phyloP scores from a whole-genome alignment of 2,329 filamentous ascomycete genomes.

The Lojkania enalia region DNA sequence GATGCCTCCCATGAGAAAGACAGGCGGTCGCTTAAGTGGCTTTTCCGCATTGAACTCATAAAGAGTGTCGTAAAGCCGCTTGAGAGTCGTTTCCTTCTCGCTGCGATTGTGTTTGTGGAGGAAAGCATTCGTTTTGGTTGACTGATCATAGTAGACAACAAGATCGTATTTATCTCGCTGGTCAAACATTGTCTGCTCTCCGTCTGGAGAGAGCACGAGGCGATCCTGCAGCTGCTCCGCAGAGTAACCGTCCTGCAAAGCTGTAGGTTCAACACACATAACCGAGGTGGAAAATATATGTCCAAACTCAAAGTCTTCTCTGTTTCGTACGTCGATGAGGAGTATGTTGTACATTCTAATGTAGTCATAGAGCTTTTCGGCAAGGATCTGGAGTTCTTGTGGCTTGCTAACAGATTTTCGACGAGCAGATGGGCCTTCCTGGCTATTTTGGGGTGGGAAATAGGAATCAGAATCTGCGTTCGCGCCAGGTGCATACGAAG shows the following conservation, averaged over 20 bases:
- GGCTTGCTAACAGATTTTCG: slow-evolving; percentile 53
- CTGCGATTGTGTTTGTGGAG: slow-evolving; percentile 51
- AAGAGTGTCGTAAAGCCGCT: slow-evolving; percentile 76
- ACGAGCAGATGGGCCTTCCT: slow-evolving; percentile 20
- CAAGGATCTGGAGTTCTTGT: slow-evolving; percentile 65
- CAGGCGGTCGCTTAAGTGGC: slow-evolving; percentile 71
- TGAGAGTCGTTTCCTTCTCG: slow-evolving; percentile 57
- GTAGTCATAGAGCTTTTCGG: slow-evolving; percentile 71
- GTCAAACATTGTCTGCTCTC: slow-evolving; percentile 76
- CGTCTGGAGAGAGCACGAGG: slow-evolving; percentile 69
- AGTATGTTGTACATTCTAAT: slow-evolving; percentile 71
- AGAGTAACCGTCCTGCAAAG: slow-evolving; percentile 68
- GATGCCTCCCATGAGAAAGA: slow-evolving; percentile 79
- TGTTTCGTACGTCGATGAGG: slow-evolving; percentile 80
- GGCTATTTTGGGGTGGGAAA: slow-evolving; percentile 40
- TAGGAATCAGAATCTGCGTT: slow-evolving; percentile 47
- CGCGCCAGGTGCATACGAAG: slow-evolving; percentile 41
- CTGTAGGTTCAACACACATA: slow-evolving; percentile 87
- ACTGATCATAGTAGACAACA: slow-evolving; percentile 87
- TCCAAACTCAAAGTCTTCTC: slow-evolving; percentile 81
- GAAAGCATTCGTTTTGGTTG: slow-evolving; percentile 62
- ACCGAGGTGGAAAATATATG: slow-evolving; percentile 84
- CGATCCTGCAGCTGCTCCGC: slow-evolving; percentile 68
- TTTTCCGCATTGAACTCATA: slow-evolving; percentile 82
- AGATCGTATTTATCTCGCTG: slow-evolving; percentile 77